These are phyloP conservation scores for Dactylellina drechsleri DNA, from an alignment of 2,329 filamentous ascomycete species.

Conservation along the genomic window DNA sequence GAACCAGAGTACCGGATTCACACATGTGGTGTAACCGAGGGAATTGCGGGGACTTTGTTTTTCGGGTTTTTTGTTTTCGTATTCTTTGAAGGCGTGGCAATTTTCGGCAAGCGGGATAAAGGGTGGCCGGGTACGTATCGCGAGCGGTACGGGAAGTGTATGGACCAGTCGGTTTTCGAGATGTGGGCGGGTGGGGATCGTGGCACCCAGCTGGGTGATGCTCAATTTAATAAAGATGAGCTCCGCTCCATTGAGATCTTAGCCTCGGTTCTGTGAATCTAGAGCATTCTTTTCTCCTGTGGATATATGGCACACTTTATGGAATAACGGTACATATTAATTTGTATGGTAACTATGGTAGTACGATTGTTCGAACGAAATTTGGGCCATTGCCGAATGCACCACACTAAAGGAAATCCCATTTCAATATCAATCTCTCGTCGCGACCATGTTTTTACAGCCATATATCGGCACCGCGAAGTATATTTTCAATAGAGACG, in stretches of 20 bases:
- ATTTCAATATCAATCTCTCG: too few relatives aligned
- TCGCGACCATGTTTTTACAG: too few relatives aligned
- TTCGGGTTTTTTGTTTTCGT: conserved; percentile 5
- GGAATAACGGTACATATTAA: too few relatives aligned
- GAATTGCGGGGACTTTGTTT: conserved; percentile 18
- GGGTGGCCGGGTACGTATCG: conserved; percentile 12
- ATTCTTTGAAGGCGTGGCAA: not conserved
- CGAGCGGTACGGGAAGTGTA: not conserved
- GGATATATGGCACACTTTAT: not conserved
- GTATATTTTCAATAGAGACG: too few relatives aligned
- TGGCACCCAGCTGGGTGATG: conserved; percentile 16
- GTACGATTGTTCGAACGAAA: too few relatives aligned
- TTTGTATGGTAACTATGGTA: too few relatives aligned
- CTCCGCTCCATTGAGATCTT: not conserved
- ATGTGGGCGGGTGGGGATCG: conserved; percentile 4
- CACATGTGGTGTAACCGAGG: conserved; percentile 36
- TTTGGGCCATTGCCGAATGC: too few relatives aligned
- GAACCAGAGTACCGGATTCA: conserved; percentile 20
- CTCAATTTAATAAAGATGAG: conserved; percentile 14
- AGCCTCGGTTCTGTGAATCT: too few relatives aligned
- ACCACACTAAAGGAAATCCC: too few relatives aligned
- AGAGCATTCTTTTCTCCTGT: not conserved
- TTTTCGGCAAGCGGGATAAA: conserved; percentile 16
- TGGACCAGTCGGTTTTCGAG: conserved; percentile 9
- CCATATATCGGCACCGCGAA: too few relatives aligned